Conservation (phyloP, 495 filamentous ascomycete species). For the Hypoxylon crocopeplum region DNA sequence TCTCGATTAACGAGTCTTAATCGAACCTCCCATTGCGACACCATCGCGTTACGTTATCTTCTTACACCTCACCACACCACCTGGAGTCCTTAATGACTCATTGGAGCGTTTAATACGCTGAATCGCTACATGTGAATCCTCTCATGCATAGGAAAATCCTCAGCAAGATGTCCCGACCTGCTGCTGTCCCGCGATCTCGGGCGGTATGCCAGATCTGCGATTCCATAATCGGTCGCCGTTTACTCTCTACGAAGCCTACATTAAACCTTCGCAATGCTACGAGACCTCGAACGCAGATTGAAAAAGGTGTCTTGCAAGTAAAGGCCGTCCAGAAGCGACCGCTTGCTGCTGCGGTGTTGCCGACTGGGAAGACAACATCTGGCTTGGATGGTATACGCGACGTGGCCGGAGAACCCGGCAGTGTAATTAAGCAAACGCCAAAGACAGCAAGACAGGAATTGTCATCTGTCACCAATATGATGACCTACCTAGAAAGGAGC, state of each 20-base stretch:
- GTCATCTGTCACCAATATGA: constrained; percentile 23
- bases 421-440: constrained; percentile 4
- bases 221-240: constrained; percentile 27
- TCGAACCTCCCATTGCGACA: constrained; percentile 5
- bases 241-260: constrained; percentile 15
- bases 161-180: constrained; percentile 28
- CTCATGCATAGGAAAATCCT: too few species aligned
- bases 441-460: constrained; percentile 7
- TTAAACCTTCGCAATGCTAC: constrained; percentile 13
- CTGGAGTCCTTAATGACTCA: too few species aligned
- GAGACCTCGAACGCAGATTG: constrained; percentile 2
- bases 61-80: neutral
- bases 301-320: neutral
- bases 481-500: constrained; percentile 23
- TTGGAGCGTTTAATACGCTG: too few species aligned
- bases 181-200: constrained; percentile 19
- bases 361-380: constrained; percentile 10
- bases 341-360: constrained; percentile 18
- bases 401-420: neutral
- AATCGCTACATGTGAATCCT: too few species aligned
- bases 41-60: neutral
- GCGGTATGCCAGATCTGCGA: constrained; percentile 40
- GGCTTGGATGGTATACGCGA: constrained; percentile 1
- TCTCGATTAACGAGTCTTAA: constrained; percentile 17
- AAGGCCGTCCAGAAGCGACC: constrained; percentile 5